Evolutionary conservation across 768 basidiomycete species (phyloP).

Genomic region (Leccinum uliginosum): DNA sequence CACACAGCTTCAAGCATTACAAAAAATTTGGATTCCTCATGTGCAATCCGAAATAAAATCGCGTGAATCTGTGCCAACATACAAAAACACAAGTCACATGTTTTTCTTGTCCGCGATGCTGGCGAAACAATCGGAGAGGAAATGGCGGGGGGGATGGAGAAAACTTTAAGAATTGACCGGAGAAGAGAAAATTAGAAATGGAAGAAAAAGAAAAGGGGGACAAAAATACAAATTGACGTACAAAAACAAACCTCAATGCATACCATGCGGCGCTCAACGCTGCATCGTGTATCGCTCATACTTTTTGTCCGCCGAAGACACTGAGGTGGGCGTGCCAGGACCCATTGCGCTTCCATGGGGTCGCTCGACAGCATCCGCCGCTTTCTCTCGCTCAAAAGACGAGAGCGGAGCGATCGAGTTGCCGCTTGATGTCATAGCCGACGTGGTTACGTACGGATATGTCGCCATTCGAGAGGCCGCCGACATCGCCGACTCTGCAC

Average conservation of each 20-base stretch:
- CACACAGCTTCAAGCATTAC: neutral
- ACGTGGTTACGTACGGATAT: conserved; percentile 37
- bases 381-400: conserved; percentile 55
- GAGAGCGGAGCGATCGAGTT: conserved; percentile 27
- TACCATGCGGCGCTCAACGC: conserved; percentile 11
- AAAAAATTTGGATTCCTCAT: neutral
- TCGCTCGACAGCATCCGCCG: conserved; percentile 33
- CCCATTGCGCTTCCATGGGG: conserved; percentile 14
- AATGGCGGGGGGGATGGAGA: neutral
- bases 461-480: conserved; percentile 31
- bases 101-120: neutral
- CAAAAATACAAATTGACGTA: conserved; percentile 1
- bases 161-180: neutral
- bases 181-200: neutral
- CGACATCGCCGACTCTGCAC: conserved; percentile 29
- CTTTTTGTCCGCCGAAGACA: conserved; percentile 33
- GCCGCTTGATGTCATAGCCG: conserved; percentile 33
- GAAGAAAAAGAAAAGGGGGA: conserved; percentile 3
- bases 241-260: neutral
- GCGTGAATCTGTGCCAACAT: neutral
- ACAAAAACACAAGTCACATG: neutral
- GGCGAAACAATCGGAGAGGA: neutral
- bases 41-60: neutral
- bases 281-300: conserved; percentile 28
- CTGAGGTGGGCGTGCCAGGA: conserved; percentile 37